Evolutionary conservation across 1,139 yeast species (phyloP).

Genomic region (Saccharomyces hybrid): DNA sequence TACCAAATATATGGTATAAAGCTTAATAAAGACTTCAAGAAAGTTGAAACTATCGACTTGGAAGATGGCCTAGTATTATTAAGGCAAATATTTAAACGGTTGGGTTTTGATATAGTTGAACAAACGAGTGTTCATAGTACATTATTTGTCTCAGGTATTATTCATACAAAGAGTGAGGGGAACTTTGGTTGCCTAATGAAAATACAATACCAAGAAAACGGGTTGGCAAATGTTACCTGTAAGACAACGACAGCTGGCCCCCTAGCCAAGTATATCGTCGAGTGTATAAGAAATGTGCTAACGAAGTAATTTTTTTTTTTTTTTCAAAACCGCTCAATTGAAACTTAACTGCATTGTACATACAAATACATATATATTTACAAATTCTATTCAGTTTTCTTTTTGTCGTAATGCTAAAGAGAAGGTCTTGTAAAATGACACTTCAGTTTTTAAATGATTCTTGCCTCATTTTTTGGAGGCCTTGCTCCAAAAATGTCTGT

Average conservation of each 20-base stretch:
- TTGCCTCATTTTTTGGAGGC: constrained; percentile 36
- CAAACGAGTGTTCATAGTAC: constrained; percentile 33
- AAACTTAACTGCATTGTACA: neutral
- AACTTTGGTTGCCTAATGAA: constrained; percentile 35
- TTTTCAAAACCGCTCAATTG: neutral
- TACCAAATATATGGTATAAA: constrained; percentile 26
- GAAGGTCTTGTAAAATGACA: neutral
- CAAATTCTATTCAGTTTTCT: neutral
- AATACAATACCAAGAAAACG: constrained; percentile 26
- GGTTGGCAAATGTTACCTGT: constrained; percentile 27
- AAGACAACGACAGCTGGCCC: constrained; percentile 23
- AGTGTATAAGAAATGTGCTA: constrained; percentile 17
- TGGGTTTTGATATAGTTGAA: constrained; percentile 50
- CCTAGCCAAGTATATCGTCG: constrained; percentile 18
- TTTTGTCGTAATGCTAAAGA: neutral
- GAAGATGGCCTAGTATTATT: constrained; percentile 27
- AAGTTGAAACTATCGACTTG: constrained; percentile 5
- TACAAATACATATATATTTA: neutral
- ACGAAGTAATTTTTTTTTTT: neutral
- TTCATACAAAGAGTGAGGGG: constrained; percentile 37
- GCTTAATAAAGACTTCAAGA: constrained; percentile 5
- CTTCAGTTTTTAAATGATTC: constrained; percentile 6
- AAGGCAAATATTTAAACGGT: constrained; percentile 35
- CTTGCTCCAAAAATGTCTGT: constrained; percentile 83
- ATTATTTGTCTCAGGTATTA: constrained; percentile 62